phyloP scores from a whole-genome alignment of 805 yeast genomes.

The Saccharomycopsis olivae region DNA sequence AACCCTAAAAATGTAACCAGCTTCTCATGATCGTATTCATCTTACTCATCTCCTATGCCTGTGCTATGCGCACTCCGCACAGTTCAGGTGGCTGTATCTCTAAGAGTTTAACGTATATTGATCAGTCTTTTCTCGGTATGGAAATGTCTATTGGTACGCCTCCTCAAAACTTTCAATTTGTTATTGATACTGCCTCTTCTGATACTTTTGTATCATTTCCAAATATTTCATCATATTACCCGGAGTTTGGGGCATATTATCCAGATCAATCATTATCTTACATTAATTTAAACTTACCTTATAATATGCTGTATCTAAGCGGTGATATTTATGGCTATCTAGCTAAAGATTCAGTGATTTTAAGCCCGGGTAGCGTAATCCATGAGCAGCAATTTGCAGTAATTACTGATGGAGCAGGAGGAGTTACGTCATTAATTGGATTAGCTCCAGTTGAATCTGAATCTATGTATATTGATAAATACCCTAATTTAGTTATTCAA shows the following conservation, averaged over 20 bases:
- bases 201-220: slow-evolving; percentile 24
- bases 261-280: slow-evolving; percentile 4
- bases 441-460: slow-evolving; percentile 8
- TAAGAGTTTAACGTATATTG: background rate
- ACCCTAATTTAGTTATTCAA: slow-evolving; percentile 5
- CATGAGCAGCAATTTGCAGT: slow-evolving; percentile 5
- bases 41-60: too few species aligned
- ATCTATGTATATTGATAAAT: slow-evolving; percentile 6
- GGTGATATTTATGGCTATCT: slow-evolving; percentile 8
- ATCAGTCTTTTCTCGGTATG: slow-evolving; percentile 1
- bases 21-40: too few species aligned
- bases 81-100: background rate
- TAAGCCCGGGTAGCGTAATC: slow-evolving; percentile 2
- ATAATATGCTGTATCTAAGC: slow-evolving; percentile 6
- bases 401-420: background rate
- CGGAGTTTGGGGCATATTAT: slow-evolving; percentile 3
- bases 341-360: slow-evolving; percentile 7
- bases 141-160: slow-evolving; percentile 14
- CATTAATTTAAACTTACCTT: slow-evolving; percentile 4
- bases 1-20: too few species aligned
- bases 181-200: slow-evolving; percentile 25
- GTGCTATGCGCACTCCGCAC: too few species aligned
- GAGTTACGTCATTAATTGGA: slow-evolving; percentile 7
- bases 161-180: slow-evolving; percentile 19
- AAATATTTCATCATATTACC: background rate